Evolutionary conservation across 164 flowering plant species (phyloP).

Genomic region (Houttuynia cordata): DNA sequence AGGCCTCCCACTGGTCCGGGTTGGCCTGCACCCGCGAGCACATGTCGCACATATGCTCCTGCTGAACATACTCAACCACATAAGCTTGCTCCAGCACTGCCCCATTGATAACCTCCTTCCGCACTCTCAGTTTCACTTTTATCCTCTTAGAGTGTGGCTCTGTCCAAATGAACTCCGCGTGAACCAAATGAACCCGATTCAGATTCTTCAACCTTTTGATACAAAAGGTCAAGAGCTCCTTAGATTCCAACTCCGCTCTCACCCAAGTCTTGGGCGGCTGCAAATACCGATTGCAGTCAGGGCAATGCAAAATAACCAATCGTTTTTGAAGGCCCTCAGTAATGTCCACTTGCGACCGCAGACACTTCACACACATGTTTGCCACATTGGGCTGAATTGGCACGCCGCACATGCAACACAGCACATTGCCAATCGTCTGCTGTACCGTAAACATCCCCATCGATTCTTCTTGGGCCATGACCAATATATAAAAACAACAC

Average conservation of each 20-base stretch:
- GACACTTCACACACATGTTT: conserved; percentile 60
- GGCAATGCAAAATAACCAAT: conserved; percentile 34
- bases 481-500: not conserved
- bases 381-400: conserved; percentile 56
- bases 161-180: conserved; percentile 57
- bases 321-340: conserved; percentile 53
- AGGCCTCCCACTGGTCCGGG: conserved; percentile 67
- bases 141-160: conserved; percentile 66
- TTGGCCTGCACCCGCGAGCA: conserved; percentile 49
- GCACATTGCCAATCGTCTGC: conserved; percentile 44
- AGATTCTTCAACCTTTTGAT: conserved; percentile 45
- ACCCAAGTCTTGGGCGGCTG: conserved; percentile 64
- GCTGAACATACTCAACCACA: conserved; percentile 46
- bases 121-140: conserved; percentile 41
- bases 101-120: conserved; percentile 49
- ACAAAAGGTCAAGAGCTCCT: conserved; percentile 49
- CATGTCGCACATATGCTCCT: conserved; percentile 49
- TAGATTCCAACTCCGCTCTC: conserved; percentile 42
- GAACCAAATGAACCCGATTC: conserved; percentile 32
- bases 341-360: conserved; percentile 52
- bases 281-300: conserved; percentile 38
- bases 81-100: conserved; percentile 47
- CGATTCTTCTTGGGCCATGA: conserved; percentile 28
- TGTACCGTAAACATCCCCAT: conserved; percentile 45
- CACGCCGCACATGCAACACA: conserved; percentile 61